Base-by-base conservation (phyloP, 805 yeast genomes). In the Nakazawaea ernobii region DNA sequence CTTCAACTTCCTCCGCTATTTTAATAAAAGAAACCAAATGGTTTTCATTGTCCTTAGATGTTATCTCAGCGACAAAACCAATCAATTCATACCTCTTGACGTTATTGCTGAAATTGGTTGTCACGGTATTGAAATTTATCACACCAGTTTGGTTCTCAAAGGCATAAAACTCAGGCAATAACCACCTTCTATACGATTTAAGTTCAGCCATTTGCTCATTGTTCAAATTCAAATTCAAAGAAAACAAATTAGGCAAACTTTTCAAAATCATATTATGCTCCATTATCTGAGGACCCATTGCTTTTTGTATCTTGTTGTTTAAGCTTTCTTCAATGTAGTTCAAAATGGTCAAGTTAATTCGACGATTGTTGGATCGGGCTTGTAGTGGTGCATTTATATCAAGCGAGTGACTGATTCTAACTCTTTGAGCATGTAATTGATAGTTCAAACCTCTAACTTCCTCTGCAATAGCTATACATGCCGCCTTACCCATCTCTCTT, bases 51-150 rank as follows among this genome's bases (percentile, higher is more conserved):
- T 76, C 77, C 38, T 70, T 71, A n/a, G 74, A 78, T 2, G 71
- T 70, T 6, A 86, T 75, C 56, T 82, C 84, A 37, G 87, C 86
- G 17, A 86, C 86, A 55, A 74, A 82, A 0, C 92, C 92, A 42
- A 75, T 68, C 32, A 86, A 62, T 49, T 83, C 84, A 60, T 83
- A 86, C 55, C 74, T 77, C 33, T 51, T 53, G 17, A 53, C 49
- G 28, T 39, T 43, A 32, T 49, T 62, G 32, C 52, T 54, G 46
- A 54, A 51, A 32, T 60, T 63, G 10, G 66, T 60, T 6, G 61
- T 53, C 28, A 59, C 59, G 6, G 68, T 60, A 43, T 68, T 69
- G 46, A 79, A 55, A 37, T 37, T 32, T 9, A 62, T 52, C 20
- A 70, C 66, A 38, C 68, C 67, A 29, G 68, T 66, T 29, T 66